phyloP scores from a whole-genome alignment of 1,139 yeast species.

The Yamadazyma taylorii region DNA sequence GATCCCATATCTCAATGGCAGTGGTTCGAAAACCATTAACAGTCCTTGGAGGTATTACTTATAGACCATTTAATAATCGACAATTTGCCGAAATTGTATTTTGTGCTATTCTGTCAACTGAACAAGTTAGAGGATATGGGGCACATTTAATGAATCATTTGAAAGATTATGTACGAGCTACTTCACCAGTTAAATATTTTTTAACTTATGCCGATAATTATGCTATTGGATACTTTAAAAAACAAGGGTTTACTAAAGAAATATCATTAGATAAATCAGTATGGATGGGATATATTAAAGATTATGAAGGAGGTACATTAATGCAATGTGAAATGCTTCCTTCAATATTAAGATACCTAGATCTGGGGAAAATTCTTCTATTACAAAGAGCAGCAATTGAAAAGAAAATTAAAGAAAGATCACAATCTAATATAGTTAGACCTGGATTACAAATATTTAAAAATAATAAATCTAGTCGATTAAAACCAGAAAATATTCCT shows the following conservation, averaged over 20 bases:
- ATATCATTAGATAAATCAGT: constrained; percentile 78
- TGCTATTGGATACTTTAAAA: constrained; percentile 97
- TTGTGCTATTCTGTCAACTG: constrained; percentile 96
- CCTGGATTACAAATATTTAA: constrained; percentile 79
- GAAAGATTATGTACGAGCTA: constrained; percentile 90
- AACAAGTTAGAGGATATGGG: constrained; percentile 97
- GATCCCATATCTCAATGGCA: constrained; percentile 94
- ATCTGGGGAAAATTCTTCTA: constrained; percentile 79
- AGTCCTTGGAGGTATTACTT: constrained; percentile 97
- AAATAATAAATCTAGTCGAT: constrained; percentile 42
- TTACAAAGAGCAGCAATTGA: constrained; percentile 90
- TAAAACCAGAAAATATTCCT: constrained; percentile 72
- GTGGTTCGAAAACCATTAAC: constrained; percentile 90
- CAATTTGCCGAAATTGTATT: constrained; percentile 97
- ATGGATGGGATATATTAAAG: constrained; percentile 99
- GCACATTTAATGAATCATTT: constrained; percentile 98
- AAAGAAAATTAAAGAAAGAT: constrained; percentile 75
- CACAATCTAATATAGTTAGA: constrained; percentile 76
- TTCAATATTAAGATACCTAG: constrained; percentile 73
- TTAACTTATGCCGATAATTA: constrained; percentile 97
- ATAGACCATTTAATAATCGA: constrained; percentile 86
- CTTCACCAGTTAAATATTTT: constrained; percentile 83
- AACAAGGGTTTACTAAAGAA: constrained; percentile 97
- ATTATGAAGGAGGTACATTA: constrained; percentile 97
- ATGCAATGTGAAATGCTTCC: constrained; percentile 98